Base-by-base conservation (phyloP, 352 stramenopile species). In the Phytophthora constricta region DNA sequence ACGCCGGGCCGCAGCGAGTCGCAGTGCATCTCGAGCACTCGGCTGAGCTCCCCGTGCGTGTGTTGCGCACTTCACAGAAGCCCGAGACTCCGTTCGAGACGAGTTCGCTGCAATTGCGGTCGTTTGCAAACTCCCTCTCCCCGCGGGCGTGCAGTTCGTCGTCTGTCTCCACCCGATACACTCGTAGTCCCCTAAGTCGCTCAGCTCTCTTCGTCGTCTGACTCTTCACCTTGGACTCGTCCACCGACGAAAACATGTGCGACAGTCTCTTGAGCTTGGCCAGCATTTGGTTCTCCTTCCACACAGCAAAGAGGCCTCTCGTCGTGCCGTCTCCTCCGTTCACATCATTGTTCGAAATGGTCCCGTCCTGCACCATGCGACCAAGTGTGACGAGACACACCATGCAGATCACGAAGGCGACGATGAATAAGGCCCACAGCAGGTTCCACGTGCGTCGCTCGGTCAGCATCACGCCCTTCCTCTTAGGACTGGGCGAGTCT, bases 21-120 rank as follows among this genome's bases (percentile, higher is more conserved):
- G 62, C 84, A 93, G 67, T 85, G 73, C 80, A 89, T 90, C 13
- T 65, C 54, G 56, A 95, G 70, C 16, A 93, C 81, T 37, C 59
- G 77, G 26, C 70, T 70, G 23, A 72, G 39, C 17, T 79, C 72
- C 70, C 73, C 0, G 72, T 87, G 22, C 54, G 51, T 5, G 46
- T 76, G 50, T 88, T 80, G 27, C 68, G 78, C 23, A 90, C 70
- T 37, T 88, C 81, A 51, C 84, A 92, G 28, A 79, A 92, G 14
- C 84, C 84, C 0, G 77, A 80, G 17, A 80, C 52, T 14, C 72
- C 74, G 48, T 85, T 80, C 3, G 66, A 37, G 17, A 81, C 55
- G 2, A 74, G 53, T 3, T 75, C 61, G 1, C 50, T 53, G 73
- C 86, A 94, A 26, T 76, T 77, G 2, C 68, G 61, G 53, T 89